Evolutionary conservation across 106 monocot species (phyloP).

Genomic region (Iris macrosiphon): DNA sequence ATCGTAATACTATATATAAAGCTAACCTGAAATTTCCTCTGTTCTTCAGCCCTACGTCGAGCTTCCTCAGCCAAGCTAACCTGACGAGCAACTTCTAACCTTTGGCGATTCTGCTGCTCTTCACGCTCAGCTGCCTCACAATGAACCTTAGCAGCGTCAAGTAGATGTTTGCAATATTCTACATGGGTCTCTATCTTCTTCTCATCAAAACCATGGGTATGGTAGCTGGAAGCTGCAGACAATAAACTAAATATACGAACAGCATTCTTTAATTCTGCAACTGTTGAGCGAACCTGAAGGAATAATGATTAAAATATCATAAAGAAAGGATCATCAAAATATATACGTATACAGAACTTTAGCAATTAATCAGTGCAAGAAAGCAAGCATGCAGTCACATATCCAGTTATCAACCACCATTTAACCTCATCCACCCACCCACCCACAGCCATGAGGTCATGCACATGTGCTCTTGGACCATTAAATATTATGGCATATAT

Average conservation of each 20-base stretch:
- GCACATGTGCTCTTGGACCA: no score
- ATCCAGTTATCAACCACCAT: no score
- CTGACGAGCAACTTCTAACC: constrained; percentile 87
- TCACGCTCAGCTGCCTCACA: constrained; percentile 94
- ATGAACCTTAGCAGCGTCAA: constrained; percentile 94
- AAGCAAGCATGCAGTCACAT: no score
- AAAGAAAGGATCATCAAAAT: no score
- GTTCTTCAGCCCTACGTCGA: constrained; percentile 89
- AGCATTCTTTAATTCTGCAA: constrained; percentile 92
- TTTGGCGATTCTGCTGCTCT: constrained; percentile 92
- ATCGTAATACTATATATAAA: no score
- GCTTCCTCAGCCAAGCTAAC: constrained; percentile 91
- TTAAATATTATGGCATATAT: no score
- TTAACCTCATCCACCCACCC: no score
- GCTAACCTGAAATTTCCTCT: constrained; percentile 82
- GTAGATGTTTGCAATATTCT: constrained; percentile 90
- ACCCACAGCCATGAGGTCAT: no score
- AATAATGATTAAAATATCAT: constrained; percentile 1
- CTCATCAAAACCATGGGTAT: constrained; percentile 93
- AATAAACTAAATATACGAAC: constrained; percentile 85
- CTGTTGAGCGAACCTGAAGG: constrained; percentile 74
- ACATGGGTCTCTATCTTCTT: constrained; percentile 92
- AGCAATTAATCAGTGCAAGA: no score
- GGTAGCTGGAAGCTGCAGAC: constrained; percentile 60
- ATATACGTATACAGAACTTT: no score